These are phyloP conservation scores for Aspergillus panamensis DNA, from an alignment of 495 filamentous ascomycete species.

Conservation along the genomic window DNA sequence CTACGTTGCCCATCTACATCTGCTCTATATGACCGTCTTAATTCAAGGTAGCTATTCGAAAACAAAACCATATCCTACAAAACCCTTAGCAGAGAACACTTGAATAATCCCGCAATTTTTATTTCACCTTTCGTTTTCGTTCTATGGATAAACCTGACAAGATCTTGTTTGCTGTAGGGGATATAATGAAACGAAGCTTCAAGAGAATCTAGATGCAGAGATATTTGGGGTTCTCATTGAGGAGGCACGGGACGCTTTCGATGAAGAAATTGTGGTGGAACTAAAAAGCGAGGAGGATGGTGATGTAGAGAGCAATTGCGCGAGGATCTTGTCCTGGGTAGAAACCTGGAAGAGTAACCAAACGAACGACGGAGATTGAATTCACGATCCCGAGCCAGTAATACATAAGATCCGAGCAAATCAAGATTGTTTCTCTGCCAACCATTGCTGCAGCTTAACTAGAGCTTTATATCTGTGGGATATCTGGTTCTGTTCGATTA, in stretches of 20 bases:
- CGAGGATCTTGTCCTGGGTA: conserved; percentile 78
- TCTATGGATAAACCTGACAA: conserved; percentile 4
- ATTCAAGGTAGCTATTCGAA: conserved; percentile 51
- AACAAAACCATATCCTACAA: too few relatives aligned
- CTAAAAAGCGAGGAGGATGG: conserved; percentile 74
- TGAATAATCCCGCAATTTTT: neutral
- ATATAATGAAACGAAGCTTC: conserved; percentile 80
- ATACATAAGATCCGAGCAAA: conserved; percentile 4
- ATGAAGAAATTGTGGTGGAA: conserved; percentile 86
- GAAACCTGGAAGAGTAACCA: conserved; percentile 72
- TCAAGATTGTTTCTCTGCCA: conserved; percentile 51
- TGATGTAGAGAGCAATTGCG: conserved; percentile 84
- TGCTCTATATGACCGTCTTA: conserved; percentile 80
- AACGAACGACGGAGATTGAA: conserved; percentile 23
- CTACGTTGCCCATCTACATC: conserved; percentile 69
- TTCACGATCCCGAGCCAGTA: conserved; percentile 16
- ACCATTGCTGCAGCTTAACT: conserved; percentile 79
- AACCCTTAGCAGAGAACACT: conserved; percentile 1
- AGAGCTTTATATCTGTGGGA: conserved; percentile 87
- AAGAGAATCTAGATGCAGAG: conserved; percentile 95
- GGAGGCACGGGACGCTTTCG: conserved; percentile 83
- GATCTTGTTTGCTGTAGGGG: conserved; percentile 43
- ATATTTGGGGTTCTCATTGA: conserved; percentile 94
- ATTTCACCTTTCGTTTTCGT: neutral
- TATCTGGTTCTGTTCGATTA: conserved; percentile 63